Evolutionary conservation across 768 basidiomycete genomes (phyloP).

Genomic region (Suillus americanus): DNA sequence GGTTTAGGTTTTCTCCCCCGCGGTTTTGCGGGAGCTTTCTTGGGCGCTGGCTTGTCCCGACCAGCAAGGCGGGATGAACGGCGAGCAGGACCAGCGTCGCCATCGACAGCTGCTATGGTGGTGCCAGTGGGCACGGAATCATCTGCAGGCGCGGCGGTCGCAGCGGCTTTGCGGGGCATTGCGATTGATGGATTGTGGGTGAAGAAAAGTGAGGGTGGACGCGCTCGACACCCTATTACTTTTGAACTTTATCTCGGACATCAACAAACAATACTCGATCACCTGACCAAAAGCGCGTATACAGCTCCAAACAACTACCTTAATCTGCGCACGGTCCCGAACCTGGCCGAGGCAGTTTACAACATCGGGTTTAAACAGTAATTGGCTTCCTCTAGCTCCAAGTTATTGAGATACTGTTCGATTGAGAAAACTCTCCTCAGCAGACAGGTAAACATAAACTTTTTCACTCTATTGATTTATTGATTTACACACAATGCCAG

Average conservation of each 20-base stretch:
- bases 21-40: slow-evolving; percentile 67
- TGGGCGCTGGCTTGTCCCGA: slow-evolving; percentile 53
- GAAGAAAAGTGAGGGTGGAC: slow-evolving; percentile 22
- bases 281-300: slow-evolving; percentile 33
- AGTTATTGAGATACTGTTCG: not conserved
- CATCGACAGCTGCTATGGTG: slow-evolving; percentile 24
- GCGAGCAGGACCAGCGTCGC: slow-evolving; percentile 47
- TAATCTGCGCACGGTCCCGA: slow-evolving; percentile 20
- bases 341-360: not conserved
- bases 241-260: slow-evolving; percentile 33
- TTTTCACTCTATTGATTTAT: not conserved
- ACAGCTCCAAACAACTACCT: slow-evolving; percentile 25
- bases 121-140: not conserved
- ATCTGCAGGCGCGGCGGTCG: slow-evolving; percentile 39
- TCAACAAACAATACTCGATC: slow-evolving; percentile 37
- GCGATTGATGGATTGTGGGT: slow-evolving; percentile 10
- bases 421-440: not conserved
- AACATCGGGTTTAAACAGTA: not conserved
- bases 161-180: slow-evolving; percentile 75
- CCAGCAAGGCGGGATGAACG: slow-evolving; percentile 78
- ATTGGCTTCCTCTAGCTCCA: not conserved
- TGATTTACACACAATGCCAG: not conserved
- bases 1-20: slow-evolving; percentile 46
- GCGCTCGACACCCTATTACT: slow-evolving; percentile 29
- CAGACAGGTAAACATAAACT: not conserved